phyloP scores from a whole-genome alignment of 2,329 filamentous ascomycete genomes.

The Fusarium sp. region DNA sequence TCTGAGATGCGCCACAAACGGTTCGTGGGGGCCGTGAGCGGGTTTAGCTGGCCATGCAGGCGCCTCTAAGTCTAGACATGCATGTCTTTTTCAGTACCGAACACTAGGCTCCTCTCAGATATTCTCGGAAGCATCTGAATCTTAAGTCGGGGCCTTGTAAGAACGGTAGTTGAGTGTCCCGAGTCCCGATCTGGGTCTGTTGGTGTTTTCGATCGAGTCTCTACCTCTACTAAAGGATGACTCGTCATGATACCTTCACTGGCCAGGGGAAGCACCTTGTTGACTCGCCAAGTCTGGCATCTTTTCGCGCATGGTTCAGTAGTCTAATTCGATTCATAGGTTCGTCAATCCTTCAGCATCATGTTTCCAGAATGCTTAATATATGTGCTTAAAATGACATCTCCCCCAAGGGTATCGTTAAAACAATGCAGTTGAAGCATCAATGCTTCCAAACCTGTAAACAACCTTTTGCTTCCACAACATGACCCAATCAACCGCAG shows the following conservation, averaged over 20 bases:
- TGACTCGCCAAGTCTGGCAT: background rate
- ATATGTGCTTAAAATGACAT: background rate
- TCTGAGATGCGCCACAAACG: conserved; percentile 3
- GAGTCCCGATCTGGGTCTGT: background rate
- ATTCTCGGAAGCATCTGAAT: background rate
- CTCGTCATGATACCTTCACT: background rate
- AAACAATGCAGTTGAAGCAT: conserved; percentile 6
- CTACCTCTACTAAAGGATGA: background rate
- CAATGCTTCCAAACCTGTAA: background rate
- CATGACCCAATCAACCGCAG: conserved; percentile 49
- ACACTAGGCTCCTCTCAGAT: background rate
- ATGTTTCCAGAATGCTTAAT: background rate
- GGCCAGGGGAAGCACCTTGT: background rate
- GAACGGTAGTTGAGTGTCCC: background rate
- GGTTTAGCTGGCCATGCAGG: background rate
- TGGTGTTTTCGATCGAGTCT: background rate
- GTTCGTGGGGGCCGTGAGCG: background rate
- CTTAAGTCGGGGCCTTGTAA: background rate
- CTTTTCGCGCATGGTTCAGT: background rate
- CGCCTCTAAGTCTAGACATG: background rate
- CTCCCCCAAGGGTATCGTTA: conserved; percentile 26
- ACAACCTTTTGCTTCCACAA: too few relatives aligned
- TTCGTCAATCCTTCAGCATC: background rate
- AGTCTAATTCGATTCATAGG: background rate
- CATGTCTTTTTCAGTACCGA: background rate